phyloP scores from a whole-genome alignment of 2,329 filamentous ascomycete genomes.

The Arthrobotrys conoides region DNA sequence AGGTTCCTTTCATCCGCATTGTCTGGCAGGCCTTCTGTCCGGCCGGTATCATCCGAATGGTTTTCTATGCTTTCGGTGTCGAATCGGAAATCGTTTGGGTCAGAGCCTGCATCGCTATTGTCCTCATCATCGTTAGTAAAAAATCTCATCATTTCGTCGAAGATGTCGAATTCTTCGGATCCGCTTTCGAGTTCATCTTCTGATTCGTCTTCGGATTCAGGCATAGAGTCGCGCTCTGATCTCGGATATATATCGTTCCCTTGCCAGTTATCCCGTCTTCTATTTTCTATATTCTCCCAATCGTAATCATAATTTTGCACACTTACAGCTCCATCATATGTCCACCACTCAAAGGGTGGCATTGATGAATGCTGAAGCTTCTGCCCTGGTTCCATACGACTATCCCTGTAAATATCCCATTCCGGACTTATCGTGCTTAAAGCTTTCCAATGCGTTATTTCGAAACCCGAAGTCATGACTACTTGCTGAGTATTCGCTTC shows the following conservation, averaged over 20 bases:
- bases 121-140: slow-evolving; percentile 2
- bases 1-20: not conserved
- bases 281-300: slow-evolving; percentile 3
- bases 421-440: not conserved
- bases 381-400: not conserved
- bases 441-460: slow-evolving; percentile 34
- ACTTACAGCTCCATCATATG: not conserved
- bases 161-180: too few species aligned
- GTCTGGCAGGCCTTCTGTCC: too few species aligned
- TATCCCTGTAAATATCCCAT: not conserved
- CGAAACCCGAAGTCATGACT: not conserved
- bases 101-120: not conserved
- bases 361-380: too few species aligned
- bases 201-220: not conserved
- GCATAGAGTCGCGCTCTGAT: not conserved
- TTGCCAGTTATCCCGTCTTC: not conserved
- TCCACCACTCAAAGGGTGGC: not conserved
- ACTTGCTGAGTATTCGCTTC: slow-evolving; percentile 23
- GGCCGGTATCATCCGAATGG: not conserved
- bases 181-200: too few species aligned
- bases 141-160: too few species aligned
- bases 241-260: not conserved
- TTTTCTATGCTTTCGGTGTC: not conserved
- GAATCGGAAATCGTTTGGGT: not conserved
- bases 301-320: slow-evolving; percentile 28